Base-by-base conservation (phyloP, 2,329 filamentous ascomycete genomes). In the Colletotrichum paranaense region DNA sequence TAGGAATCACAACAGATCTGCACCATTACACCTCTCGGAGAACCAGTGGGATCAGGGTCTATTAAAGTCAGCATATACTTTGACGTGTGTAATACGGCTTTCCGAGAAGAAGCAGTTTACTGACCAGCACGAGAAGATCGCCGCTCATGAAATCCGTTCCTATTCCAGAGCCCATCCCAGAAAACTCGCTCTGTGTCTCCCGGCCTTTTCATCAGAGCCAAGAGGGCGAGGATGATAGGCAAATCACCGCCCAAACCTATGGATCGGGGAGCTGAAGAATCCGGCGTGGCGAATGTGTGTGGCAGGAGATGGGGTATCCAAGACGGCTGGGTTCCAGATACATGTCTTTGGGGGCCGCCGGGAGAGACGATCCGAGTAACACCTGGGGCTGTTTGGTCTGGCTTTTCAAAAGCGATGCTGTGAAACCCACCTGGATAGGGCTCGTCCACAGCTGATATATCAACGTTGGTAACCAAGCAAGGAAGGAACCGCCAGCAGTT, bases 241-340 rank as follows among this genome's bases (percentile, higher is more conserved):
- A 86, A 65, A n/a, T 83, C 79, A 19, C 84, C 84, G 1, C 80
- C 78, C 1, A 86, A 79, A 0, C 84, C 83, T 0, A 6, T 22
- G 0, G 84, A 85, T 0, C 5, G 57, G 3, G 62, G 76, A 1
- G 69, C 9, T 5, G 46, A 16, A 2, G 53, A 1, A 3, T 9
- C 2, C 0, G 52, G 77, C 76, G 38, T 78, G 77, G 22, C 49
- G 69, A 83, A 85, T 1, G 76, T 77, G 16, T 16, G 8, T 0
- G 84, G 84, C 1, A 86, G 76, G 14, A 86, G 73, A 9, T 76
- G 72, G 0, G 84, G 83, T 2, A 86, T 80, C 84, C 84, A 86
- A n/a, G 75, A 79, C 0, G 84, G 79, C 1, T 72, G 67, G 0
- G 52, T 57, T 0, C 83, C 84, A 1, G 78, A 79, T 2, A 81